These are phyloP conservation scores for Leonotis leonurus DNA, from an alignment of 257 asterid species.

Conservation along the genomic window DNA sequence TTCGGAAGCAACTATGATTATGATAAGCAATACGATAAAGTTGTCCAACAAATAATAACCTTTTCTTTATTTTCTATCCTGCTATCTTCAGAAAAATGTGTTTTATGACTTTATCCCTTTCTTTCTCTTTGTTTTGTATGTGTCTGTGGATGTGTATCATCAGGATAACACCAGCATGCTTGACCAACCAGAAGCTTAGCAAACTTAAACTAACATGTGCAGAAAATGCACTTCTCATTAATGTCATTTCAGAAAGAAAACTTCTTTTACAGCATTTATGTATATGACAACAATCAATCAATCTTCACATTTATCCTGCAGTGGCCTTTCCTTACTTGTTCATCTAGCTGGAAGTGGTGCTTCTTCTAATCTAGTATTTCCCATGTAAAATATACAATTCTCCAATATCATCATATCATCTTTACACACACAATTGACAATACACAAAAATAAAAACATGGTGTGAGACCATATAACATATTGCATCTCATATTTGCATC, in stretches of 20 bases:
- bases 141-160: neutral
- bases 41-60: neutral
- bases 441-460: neutral
- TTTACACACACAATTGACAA: too few species aligned
- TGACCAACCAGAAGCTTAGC: neutral
- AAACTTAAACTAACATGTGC: conserved; percentile 1
- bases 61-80: neutral
- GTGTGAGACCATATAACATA: neutral
- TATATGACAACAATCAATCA: neutral
- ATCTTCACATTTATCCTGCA: conserved; percentile 1
- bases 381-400: neutral
- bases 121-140: neutral
- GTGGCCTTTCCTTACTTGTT: neutral
- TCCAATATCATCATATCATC: neutral
- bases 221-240: neutral
- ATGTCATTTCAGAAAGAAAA: neutral
- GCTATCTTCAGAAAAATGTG: neutral
- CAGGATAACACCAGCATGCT: neutral
- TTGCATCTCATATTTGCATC: neutral
- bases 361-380: neutral
- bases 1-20: neutral
- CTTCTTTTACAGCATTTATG: neutral
- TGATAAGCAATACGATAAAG: neutral
- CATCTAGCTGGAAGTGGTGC: neutral
- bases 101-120: neutral